Percentiles rank a stretch among this genome's conserved stretches.
Conservation (phyloP, 306 rosid species). For the Alnus glutinosa region DNA sequence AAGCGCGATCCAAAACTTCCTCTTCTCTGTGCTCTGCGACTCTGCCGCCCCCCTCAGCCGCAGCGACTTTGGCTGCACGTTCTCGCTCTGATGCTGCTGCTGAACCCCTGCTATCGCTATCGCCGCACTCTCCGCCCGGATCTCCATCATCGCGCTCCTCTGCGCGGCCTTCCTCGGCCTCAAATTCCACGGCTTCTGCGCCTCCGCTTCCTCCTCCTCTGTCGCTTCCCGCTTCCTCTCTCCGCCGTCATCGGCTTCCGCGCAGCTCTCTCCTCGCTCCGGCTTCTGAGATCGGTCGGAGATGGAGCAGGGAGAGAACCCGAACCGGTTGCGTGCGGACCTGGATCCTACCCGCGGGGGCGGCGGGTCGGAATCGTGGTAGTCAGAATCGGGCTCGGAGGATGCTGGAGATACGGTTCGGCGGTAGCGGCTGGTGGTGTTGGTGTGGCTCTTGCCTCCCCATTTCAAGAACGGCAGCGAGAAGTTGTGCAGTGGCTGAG, state of each 20-base stretch:
- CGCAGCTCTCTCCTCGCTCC: slow-evolving; percentile 16
- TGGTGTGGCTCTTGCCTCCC: slow-evolving; percentile 75
- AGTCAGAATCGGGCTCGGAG: slow-evolving; percentile 34
- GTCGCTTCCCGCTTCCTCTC: slow-evolving; percentile 34
- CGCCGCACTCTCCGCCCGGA: slow-evolving; percentile 37
- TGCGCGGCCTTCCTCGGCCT: slow-evolving; percentile 68
- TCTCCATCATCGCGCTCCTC: slow-evolving; percentile 40
- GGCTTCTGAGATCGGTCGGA: slow-evolving; percentile 30
- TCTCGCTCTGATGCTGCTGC: slow-evolving; percentile 38
- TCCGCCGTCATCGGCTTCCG: slow-evolving; percentile 47
- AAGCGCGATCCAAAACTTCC: slow-evolving; percentile 93
- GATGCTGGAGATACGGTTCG: slow-evolving; percentile 50
- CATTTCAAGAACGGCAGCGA: slow-evolving; percentile 71
- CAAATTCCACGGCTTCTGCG: slow-evolving; percentile 64
- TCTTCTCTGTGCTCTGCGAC: slow-evolving; percentile 63
- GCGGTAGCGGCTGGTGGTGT: slow-evolving; percentile 55
- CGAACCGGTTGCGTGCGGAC: slow-evolving; percentile 57
- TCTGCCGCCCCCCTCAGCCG: slow-evolving; percentile 63
- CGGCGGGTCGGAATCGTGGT: slow-evolving; percentile 47
- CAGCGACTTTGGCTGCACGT: slow-evolving; percentile 66
- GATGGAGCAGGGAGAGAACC: slow-evolving; percentile 33
- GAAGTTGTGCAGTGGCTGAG: slow-evolving; percentile 92
- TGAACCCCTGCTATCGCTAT: slow-evolving; percentile 36
- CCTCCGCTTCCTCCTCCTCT: slow-evolving; percentile 38
- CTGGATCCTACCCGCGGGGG: slow-evolving; percentile 58